phyloP scores from a whole-genome alignment of 2,329 filamentous ascomycete genomes.

The Hymenoscyphus infarciens region DNA sequence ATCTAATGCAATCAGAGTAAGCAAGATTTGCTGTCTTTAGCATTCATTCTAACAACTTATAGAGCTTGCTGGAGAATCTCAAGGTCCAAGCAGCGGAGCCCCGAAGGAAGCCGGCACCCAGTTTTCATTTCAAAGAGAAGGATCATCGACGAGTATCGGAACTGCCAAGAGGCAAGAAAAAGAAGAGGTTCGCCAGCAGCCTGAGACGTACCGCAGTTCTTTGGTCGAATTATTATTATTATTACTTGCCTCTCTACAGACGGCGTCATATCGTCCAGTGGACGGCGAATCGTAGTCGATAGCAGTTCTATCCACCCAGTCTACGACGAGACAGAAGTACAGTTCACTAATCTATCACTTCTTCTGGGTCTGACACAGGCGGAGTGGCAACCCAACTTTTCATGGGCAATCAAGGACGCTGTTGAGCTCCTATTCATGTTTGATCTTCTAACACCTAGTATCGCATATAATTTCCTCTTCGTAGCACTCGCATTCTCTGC shows the following conservation, averaged over 20 bases:
- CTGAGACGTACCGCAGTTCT: no score
- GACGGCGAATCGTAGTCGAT: background rate
- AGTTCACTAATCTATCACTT: background rate
- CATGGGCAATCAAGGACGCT: conserved; percentile 1
- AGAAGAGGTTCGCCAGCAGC: no score
- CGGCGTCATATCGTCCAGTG: background rate
- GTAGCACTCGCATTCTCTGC: background rate
- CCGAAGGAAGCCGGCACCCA: no score
- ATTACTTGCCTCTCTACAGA: background rate
- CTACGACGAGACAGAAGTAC: background rate
- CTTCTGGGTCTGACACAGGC: background rate
- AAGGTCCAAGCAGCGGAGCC: no score
- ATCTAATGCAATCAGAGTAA: background rate
- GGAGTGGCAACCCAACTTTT: conserved; percentile 1
- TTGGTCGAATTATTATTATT: no score
- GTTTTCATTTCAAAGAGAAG: no score
- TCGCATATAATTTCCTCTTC: background rate
- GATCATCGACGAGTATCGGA: no score
- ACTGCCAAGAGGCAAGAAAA: no score
- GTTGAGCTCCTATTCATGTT: background rate
- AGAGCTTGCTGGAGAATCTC: no score
- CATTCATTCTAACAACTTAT: background rate
- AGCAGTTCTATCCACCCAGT: background rate
- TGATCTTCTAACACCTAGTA: background rate
- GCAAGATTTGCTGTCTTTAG: background rate